Evolutionary conservation across 2,329 filamentous ascomycete species (phyloP), one percentile per base, ranked within the genome.

Genomic region (Rhynchosporium graminicola): DNA sequence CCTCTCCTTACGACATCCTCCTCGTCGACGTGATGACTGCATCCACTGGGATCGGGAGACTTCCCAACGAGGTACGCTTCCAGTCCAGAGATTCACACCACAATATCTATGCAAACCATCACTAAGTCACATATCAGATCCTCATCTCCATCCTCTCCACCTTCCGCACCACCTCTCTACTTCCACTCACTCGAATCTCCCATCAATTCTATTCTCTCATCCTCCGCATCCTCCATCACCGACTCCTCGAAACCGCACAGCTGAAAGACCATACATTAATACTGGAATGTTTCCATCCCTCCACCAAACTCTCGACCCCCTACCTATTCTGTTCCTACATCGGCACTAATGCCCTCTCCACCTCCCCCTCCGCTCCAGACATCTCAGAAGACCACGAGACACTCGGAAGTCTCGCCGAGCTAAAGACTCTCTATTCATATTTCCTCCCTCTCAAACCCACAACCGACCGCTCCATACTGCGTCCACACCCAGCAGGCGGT

Each of bases 241-340:
- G 89, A 40, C 79, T 92, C 1, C 76, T 87, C 52, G 74, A 81
- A 26, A 84, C 85, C 26, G 81, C 85, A 4, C 77, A 82, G 3
- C 76, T 88, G 7, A 63, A 63, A 56, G 82, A 85, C 43, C 84
- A 91, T 71, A 83, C 87, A 59, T 76, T 95, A 45, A 84, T 93
- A 43, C 83, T 96, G 47, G 90, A 94, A 77, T 91, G 89, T 74
- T 93, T 89, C 71, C 90, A 89, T 66, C 91, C 90, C 0, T 85
- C 81, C 65, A 86, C 83, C 29, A 88, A 87, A 74, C 79, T 89
- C 56, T 87, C 83, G 4, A 87, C 89, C 26, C 88, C 90, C 0
- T 87, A 86, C 60, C 80, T 92, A 12, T 82, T 83, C 72, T 93
- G 90, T 75, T 80, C 85, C 50, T 88, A 88, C 65, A 78, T 87